phyloP scores from a whole-genome alignment of 1,139 yeast species.

The Trichomonascaceae sp. region DNA sequence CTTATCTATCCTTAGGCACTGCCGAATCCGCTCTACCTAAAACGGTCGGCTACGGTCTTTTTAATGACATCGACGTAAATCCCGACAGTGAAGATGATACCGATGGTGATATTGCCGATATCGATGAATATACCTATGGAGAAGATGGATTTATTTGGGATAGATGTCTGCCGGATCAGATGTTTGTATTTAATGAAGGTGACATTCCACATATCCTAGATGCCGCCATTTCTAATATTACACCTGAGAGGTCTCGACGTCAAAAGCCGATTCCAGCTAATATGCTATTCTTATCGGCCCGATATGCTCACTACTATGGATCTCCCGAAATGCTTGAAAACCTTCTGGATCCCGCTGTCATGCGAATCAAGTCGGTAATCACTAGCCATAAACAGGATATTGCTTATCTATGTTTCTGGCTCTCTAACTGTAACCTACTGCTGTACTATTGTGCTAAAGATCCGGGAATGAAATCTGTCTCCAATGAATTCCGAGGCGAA shows the following conservation, averaged over 20 bases:
- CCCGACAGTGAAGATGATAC: conserved; percentile 13
- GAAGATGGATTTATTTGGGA: conserved; percentile 33
- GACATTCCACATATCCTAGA: conserved; percentile 37
- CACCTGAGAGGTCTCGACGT: conserved; percentile 33
- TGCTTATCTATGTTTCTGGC: conserved; percentile 39
- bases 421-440: conserved; percentile 36
- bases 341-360: conserved; percentile 31
- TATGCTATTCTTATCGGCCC: conserved; percentile 35
- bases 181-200: conserved; percentile 36
- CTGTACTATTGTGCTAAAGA: conserved; percentile 38
- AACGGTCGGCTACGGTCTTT: conserved; percentile 9
- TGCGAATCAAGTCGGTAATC: conserved; percentile 31
- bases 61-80: conserved; percentile 3
- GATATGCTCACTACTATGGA: conserved; percentile 38
- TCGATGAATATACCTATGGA: conserved; percentile 10
- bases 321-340: conserved; percentile 31
- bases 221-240: conserved; percentile 32
- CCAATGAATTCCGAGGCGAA: conserved; percentile 29
- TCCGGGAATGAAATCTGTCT: conserved; percentile 27
- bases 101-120: conserved; percentile 15
- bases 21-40: conserved; percentile 10
- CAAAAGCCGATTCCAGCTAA: conserved; percentile 41
- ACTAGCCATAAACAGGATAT: conserved; percentile 34
- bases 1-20: conserved; percentile 22
- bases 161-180: conserved; percentile 36